These are phyloP conservation scores for Xylaria sp. DNA, from an alignment of 2,329 filamentous ascomycete genomes.

Conservation along the genomic window DNA sequence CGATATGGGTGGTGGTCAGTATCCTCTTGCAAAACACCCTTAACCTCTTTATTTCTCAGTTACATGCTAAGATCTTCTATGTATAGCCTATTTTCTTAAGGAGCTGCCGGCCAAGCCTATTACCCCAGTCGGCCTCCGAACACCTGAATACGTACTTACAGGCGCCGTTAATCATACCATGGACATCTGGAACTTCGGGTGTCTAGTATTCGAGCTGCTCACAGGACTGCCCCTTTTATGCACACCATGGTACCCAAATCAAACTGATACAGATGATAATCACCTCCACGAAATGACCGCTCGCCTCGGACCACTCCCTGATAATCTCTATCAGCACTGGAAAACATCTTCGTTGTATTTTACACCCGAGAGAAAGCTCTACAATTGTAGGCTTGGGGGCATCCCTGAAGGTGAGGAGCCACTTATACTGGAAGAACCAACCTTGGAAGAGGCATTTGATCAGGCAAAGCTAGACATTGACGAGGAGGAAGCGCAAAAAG, in stretches of 20 bases:
- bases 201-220: slow-evolving; percentile 49
- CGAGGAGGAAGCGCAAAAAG: slow-evolving; percentile 42
- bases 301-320: slow-evolving; percentile 39
- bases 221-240: slow-evolving; percentile 48
- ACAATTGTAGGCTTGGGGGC: slow-evolving; percentile 46
- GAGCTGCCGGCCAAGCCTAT: slow-evolving; percentile 43
- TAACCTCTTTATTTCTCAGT: slow-evolving; percentile 8
- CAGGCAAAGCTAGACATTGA: slow-evolving; percentile 41
- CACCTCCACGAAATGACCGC: slow-evolving; percentile 27
- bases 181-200: slow-evolving; percentile 51
- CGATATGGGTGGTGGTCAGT: slow-evolving; percentile 49
- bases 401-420: slow-evolving; percentile 39
- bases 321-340: slow-evolving; percentile 36
- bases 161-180: slow-evolving; percentile 40
- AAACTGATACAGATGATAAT: slow-evolving; percentile 37
- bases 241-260: slow-evolving; percentile 33
- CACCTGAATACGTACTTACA: slow-evolving; percentile 48
- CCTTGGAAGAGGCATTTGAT: slow-evolving; percentile 47
- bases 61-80: slow-evolving; percentile 34
- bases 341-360: slow-evolving; percentile 46
- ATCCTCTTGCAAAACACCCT: slow-evolving; percentile 16
- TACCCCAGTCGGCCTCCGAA: slow-evolving; percentile 44
- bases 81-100: slow-evolving; percentile 39
- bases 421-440: slow-evolving; percentile 42
- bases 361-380: slow-evolving; percentile 44